Evolutionary conservation across 345 rosid species (phyloP).

Genomic region (Combretum micranthum): DNA sequence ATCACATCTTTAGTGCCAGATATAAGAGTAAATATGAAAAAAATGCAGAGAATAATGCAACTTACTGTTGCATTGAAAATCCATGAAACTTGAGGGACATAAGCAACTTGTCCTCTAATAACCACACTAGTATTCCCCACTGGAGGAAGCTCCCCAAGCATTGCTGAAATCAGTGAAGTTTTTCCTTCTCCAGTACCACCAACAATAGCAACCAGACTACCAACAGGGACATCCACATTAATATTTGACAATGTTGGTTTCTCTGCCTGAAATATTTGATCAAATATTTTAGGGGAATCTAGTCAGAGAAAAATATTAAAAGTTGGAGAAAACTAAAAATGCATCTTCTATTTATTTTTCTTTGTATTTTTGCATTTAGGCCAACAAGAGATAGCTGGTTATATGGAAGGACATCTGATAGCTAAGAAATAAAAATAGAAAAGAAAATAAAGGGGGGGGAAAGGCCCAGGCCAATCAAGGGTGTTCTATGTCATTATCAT

Average conservation of each 20-base stretch:
- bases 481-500: no score
- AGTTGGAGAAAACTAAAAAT: neutral
- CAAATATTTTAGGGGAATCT: conserved; percentile 8
- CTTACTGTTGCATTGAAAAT: conserved; percentile 97
- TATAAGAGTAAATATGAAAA: neutral
- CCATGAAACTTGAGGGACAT: conserved; percentile 99
- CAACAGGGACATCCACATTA: conserved; percentile 78
- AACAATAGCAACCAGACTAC: conserved; percentile 92
- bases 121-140: conserved; percentile 52
- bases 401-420: no score
- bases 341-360: neutral
- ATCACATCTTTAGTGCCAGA: neutral
- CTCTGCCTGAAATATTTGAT: conserved; percentile 55
- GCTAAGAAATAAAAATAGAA: no score
- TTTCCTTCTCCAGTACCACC: conserved; percentile 99
- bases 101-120: conserved; percentile 81
- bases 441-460: no score
- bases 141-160: conserved; percentile 98
- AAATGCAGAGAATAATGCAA: neutral
- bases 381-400: no score
- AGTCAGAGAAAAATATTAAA: neutral
- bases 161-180: conserved; percentile 89
- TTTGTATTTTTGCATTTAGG: no score
- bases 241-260: conserved; percentile 78
- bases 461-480: no score